A percentile compares a stretch with the other conserved stretches of the same genome.
phyloP scores from a whole-genome alignment of 2,329 filamentous ascomycete species.

The Penicillium palitans region DNA sequence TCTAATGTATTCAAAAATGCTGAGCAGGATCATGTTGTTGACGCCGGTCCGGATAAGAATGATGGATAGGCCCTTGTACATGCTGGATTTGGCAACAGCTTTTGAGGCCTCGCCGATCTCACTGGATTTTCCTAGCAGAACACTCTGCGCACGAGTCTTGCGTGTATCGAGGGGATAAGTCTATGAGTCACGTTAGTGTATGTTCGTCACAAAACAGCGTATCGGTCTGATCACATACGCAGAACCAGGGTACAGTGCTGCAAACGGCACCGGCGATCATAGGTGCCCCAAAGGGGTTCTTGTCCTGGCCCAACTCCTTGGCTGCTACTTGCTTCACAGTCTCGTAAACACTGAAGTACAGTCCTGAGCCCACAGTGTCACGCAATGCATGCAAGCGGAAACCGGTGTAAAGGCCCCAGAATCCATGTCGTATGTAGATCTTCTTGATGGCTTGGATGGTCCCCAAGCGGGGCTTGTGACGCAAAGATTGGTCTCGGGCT shows the following conservation, averaged over 20 bases:
- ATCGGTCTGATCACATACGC: constrained; percentile 36
- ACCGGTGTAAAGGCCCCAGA: constrained; percentile 48
- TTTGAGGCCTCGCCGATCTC: constrained; percentile 44
- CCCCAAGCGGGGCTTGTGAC: constrained; percentile 42
- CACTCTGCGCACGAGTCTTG: constrained; percentile 52
- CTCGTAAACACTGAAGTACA: constrained; percentile 52
- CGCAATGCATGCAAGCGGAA: constrained; percentile 48
- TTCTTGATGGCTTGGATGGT: constrained; percentile 46
- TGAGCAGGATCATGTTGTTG: constrained; percentile 52
- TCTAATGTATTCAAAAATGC: constrained; percentile 50
- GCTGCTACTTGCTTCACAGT: constrained; percentile 49
- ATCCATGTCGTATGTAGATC: constrained; percentile 46
- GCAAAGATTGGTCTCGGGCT: constrained; percentile 36
- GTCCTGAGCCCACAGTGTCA: constrained; percentile 47
- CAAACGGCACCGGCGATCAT: constrained; percentile 49
- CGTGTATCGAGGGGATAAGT: constrained; percentile 51
- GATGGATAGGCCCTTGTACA: constrained; percentile 52
- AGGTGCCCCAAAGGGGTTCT: constrained; percentile 45
- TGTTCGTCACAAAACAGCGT: too few species aligned
- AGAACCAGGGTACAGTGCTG: constrained; percentile 50
- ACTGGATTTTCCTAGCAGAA: constrained; percentile 45
- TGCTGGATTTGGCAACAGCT: constrained; percentile 45
- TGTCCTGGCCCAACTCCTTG: constrained; percentile 46
- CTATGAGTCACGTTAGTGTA: constrained; percentile 27
- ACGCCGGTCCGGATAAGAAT: constrained; percentile 48